Conservation (phyloP, 306 rosid genomes). For the Quercus gilva region DNA sequence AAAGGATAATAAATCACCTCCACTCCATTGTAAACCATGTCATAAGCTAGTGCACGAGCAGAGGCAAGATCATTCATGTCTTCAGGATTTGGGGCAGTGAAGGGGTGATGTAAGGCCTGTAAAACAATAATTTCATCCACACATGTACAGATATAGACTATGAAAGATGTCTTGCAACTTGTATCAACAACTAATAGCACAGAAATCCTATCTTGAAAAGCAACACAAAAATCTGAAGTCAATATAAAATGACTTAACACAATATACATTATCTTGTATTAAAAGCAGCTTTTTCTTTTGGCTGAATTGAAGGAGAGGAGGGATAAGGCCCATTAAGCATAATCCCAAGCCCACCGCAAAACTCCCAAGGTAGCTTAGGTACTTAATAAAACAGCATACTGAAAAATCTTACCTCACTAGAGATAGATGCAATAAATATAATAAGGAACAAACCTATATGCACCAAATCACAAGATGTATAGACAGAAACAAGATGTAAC, state of each 20-base stretch:
- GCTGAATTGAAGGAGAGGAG: too few species aligned
- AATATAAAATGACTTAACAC: too few species aligned
- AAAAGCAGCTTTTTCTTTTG: too few species aligned
- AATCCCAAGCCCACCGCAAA: too few species aligned
- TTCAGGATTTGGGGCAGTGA: conserved; percentile 97
- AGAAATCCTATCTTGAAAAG: neutral
- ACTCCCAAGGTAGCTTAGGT: too few species aligned
- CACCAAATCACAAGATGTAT: neutral
- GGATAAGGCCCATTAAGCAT: too few species aligned
- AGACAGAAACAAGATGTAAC: neutral
- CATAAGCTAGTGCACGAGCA: conserved; percentile 97
- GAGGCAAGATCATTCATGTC: conserved; percentile 81
- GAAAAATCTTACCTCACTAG: too few species aligned
- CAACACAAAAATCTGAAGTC: neutral
- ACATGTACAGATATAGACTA: neutral
- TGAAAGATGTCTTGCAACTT: conserved; percentile 3
- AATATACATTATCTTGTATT: too few species aligned
- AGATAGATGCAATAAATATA: too few species aligned
- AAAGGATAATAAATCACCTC: conserved; percentile 52
- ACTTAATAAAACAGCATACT: too few species aligned
- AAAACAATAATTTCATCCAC: conserved; percentile 5
- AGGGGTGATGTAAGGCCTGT: conserved; percentile 97
- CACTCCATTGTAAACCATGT: conserved; percentile 96
- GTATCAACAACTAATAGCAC: neutral
- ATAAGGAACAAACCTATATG: neutral